Percentiles rank a stretch among this genome's conserved stretches.
Conservation (phyloP, 176 grass and related monocot genomes). For the Juncus inflexus region DNA sequence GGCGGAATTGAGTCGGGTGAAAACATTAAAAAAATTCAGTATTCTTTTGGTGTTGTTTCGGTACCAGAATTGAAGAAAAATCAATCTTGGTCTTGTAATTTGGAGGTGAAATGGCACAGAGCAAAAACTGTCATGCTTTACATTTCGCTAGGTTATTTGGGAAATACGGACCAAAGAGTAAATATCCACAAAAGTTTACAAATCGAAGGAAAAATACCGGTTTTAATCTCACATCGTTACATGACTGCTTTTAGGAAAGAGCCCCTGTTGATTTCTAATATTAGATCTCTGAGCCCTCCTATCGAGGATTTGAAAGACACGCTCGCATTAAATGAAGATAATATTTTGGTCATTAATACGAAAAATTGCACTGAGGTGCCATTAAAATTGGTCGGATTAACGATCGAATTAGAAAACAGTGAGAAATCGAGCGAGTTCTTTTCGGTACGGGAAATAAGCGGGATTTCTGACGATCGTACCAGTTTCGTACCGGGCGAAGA, state of each 20-base stretch:
- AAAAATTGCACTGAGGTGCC: conserved; percentile 79
- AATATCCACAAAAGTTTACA: conserved; percentile 92
- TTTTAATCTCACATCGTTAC: conserved; percentile 59
- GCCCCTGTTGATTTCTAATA: conserved; percentile 70
- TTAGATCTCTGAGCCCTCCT: conserved; percentile 45
- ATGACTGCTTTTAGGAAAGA: conserved; percentile 85
- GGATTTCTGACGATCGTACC: conserved; percentile 29
- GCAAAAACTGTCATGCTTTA: conserved; percentile 92
- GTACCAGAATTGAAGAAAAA: conserved; percentile 55
- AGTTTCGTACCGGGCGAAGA: conserved; percentile 67
- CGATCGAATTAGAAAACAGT: conserved; percentile 41
- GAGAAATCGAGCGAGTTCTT: conserved; percentile 30
- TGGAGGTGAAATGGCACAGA: conserved; percentile 93
- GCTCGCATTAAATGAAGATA: conserved; percentile 74
- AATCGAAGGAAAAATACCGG: conserved; percentile 85
- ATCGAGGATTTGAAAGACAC: conserved; percentile 42
- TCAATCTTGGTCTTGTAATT: conserved; percentile 78
- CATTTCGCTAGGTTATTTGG: conserved; percentile 77
- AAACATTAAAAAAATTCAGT: conserved; percentile 82
- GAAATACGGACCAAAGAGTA: conserved; percentile 54
- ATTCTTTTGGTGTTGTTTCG: conserved; percentile 81
- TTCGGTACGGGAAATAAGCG: conserved; percentile 52
- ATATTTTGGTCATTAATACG: conserved; percentile 67
- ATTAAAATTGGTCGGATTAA: conserved; percentile 47
- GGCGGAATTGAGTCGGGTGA: conserved; percentile 46